phyloP scores from a whole-genome alignment of 2,329 filamentous ascomycete species.

The Fusarium irregulare region DNA sequence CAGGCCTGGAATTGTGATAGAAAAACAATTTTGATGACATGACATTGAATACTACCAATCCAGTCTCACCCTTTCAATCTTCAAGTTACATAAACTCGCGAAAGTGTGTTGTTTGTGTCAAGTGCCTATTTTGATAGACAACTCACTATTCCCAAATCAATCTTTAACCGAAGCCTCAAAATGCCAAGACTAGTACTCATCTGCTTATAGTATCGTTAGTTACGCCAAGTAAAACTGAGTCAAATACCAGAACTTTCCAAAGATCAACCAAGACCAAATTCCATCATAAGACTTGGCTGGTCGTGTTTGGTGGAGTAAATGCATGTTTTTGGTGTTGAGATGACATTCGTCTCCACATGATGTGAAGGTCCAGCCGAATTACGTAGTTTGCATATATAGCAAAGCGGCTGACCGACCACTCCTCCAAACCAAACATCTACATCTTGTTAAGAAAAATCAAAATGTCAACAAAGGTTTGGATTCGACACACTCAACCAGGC shows the following conservation, averaged over 20 bases:
- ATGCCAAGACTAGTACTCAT: not conserved
- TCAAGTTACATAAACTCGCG: not conserved
- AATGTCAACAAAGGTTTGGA: constrained; percentile 37
- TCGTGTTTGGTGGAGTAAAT: not conserved
- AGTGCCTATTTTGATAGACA: not conserved
- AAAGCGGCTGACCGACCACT: constrained; percentile 1
- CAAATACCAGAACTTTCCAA: not conserved
- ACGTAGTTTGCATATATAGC: constrained; percentile 2
- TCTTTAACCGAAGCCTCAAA: not conserved
- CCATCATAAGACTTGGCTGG: not conserved
- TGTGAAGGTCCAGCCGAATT: constrained; percentile 33
- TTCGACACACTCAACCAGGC: constrained; percentile 20
- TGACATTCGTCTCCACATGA: constrained; percentile 12
- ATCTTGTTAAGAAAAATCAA: not conserved
- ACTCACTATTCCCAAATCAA: not conserved
- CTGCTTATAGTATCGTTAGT: not conserved
- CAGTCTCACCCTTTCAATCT: no score
- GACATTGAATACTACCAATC: no score
- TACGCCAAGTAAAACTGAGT: not conserved
- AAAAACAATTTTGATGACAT: no score
- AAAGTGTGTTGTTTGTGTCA: not conserved
- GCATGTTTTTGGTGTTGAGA: not conserved
- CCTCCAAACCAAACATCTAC: not conserved
- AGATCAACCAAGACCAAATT: not conserved
- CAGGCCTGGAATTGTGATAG: not conserved